Base-by-base conservation (phyloP, 1,284 basidiomycete species). In the Puccinia polysora region DNA sequence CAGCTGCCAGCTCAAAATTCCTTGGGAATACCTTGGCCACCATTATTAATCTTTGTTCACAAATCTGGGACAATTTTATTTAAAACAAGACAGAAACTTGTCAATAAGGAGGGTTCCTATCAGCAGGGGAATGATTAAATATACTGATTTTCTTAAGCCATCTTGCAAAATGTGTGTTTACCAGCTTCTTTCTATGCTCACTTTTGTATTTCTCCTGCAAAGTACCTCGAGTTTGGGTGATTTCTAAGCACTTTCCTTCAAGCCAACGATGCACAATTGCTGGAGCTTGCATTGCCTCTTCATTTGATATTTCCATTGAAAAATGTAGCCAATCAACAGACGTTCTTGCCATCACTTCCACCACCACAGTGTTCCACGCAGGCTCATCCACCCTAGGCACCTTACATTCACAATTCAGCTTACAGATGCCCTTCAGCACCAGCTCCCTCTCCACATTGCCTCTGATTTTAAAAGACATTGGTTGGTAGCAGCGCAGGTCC, bases 71-170 rank as follows among this genome's bases (percentile, higher is more conserved):
- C n/a, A n/a, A n/a, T n/a, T n/a, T n/a, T n/a, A n/a, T n/a, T n/a
- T n/a, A n/a, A n/a, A n/a, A n/a, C n/a, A n/a, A n/a, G n/a, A n/a
- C n/a, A n/a, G n/a, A n/a, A n/a, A n/a, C n/a, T n/a, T n/a, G n/a
- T n/a, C n/a, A n/a, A n/a, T n/a, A n/a, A n/a, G n/a, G n/a, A n/a
- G n/a, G n/a, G n/a, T n/a, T n/a, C n/a, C n/a, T n/a, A n/a, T n/a
- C n/a, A n/a, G n/a, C n/a, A n/a, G n/a, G n/a, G n/a, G n/a, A n/a
- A n/a, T n/a, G n/a, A n/a, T n/a, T n/a, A n/a, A n/a, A n/a, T n/a
- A n/a, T n/a, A 56, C 53, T 36, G 1, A 59, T 38, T 43, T 59
- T 59, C 38, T 59, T 59, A 15, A 18, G 36, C 58, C 58, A 59
- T 15, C 58, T 23, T 0, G 58, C 15, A 28, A 5, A 59, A 7